These are phyloP conservation scores for Botrytis aclada DNA, from an alignment of 2,329 filamentous ascomycete genomes.

Conservation along the genomic window DNA sequence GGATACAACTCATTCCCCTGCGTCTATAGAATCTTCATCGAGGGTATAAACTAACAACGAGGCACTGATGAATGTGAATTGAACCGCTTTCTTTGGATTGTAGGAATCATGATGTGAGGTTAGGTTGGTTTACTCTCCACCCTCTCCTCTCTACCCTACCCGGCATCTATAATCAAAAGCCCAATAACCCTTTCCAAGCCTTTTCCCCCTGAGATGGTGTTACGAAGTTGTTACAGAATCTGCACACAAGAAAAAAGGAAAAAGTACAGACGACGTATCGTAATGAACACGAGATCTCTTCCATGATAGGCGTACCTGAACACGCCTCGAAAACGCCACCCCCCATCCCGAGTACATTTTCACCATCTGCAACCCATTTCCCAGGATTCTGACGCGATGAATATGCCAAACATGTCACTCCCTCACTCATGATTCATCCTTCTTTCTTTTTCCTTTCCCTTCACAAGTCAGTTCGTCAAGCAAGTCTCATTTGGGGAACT, in stretches of 20 bases:
- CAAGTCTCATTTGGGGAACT: not conserved
- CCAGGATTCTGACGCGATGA: conserved; percentile 1
- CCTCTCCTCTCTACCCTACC: too few relatives aligned
- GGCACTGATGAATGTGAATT: too few relatives aligned
- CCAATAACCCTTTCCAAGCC: not conserved
- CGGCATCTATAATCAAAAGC: not conserved
- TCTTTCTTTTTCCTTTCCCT: not conserved
- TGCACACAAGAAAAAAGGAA: not conserved
- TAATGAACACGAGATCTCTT: not conserved
- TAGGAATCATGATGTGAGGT: not conserved
- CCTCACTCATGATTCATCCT: too few relatives aligned
- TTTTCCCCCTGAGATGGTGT: not conserved
- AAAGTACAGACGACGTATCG: too few relatives aligned
- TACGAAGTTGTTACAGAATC: not conserved
- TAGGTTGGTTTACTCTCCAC: not conserved
- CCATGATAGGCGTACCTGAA: not conserved
- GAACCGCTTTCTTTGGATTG: not conserved
- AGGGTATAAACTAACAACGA: too few relatives aligned
- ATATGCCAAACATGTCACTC: not conserved
- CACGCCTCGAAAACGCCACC: not conserved
- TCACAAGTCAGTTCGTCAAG: not conserved
- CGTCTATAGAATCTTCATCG: not conserved
- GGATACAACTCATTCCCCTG: not conserved
- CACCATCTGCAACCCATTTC: not conserved
- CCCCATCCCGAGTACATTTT: not conserved